phyloP scores from a whole-genome alignment of 2,329 filamentous ascomycete species.

The Fonsecaea nubica region DNA sequence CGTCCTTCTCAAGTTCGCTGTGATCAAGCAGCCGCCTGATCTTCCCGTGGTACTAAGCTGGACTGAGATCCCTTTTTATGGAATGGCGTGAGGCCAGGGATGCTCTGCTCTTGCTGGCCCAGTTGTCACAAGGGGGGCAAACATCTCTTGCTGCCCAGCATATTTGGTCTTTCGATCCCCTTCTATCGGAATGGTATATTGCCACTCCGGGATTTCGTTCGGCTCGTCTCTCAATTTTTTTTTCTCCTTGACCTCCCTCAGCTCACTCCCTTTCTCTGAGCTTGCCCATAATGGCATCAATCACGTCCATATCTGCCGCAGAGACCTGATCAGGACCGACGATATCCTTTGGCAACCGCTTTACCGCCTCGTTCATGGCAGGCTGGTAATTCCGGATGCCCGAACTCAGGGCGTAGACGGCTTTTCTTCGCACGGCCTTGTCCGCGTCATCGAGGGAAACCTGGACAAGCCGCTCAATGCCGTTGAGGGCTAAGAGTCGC shows the following conservation, averaged over 20 bases:
- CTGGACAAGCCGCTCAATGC: constrained; percentile 71
- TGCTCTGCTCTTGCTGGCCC: neutral
- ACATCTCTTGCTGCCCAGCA: neutral
- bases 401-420: constrained; percentile 85
- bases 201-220: neutral
- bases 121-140: neutral
- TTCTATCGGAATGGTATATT: neutral
- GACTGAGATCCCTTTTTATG: neutral
- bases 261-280: constrained; percentile 49
- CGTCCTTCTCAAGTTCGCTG: neutral
- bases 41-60: neutral
- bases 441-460: constrained; percentile 67
- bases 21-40: neutral
- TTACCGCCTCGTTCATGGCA: constrained; percentile 68
- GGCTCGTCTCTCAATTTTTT: neutral
- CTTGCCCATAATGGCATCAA: constrained; percentile 75
- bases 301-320: constrained; percentile 83
- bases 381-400: constrained; percentile 89
- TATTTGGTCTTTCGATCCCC: neutral
- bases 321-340: constrained; percentile 69
- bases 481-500: constrained; percentile 67
- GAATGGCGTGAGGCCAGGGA: neutral
- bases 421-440: constrained; percentile 77
- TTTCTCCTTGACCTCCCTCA: neutral
- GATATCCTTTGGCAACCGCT: constrained; percentile 69